phyloP scores from a whole-genome alignment of 164 flowering plant species.

The Pachysandra terminalis region DNA sequence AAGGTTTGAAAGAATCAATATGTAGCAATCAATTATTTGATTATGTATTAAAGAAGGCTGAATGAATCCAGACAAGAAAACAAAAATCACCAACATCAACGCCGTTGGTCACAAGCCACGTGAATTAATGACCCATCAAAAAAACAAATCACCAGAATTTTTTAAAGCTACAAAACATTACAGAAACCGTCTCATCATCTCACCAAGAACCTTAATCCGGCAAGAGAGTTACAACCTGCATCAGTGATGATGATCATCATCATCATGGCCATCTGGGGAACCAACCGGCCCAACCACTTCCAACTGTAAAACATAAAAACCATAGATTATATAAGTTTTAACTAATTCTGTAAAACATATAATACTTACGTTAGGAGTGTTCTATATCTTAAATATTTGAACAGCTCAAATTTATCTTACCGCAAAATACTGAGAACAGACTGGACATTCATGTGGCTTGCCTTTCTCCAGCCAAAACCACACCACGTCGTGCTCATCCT shows the following conservation, averaged over 20 bases:
- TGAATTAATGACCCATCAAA: constrained; percentile 18
- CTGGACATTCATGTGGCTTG: constrained; percentile 87
- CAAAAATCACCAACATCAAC: constrained; percentile 3
- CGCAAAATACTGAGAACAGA: constrained; percentile 71
- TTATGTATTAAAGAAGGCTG: constrained; percentile 10
- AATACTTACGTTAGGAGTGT: no score
- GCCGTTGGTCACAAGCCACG: constrained; percentile 21
- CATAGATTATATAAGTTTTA: no score
- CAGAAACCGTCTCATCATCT: constrained; percentile 21
- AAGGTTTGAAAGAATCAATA: constrained; percentile 8
- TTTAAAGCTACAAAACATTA: constrained; percentile 21
- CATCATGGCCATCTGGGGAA: constrained; percentile 53
- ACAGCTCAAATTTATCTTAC: constrained; percentile 20
- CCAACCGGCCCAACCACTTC: constrained; percentile 87
- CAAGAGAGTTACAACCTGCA: constrained; percentile 22
- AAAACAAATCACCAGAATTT: constrained; percentile 10
- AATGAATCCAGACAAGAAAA: constrained; percentile 5
- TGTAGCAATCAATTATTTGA: constrained; percentile 18
- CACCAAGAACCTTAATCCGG: constrained; percentile 40
- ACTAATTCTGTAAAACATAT: no score
- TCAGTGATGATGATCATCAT: constrained; percentile 39
- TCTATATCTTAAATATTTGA: background rate
- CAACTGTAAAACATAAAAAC: constrained; percentile 40
- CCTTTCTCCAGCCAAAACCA: constrained; percentile 98
- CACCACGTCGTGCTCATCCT: constrained; percentile 95